Evolutionary conservation across 495 filamentous ascomycete genomes (phyloP).

Genomic region (Aspergillus sclerotioniger): DNA sequence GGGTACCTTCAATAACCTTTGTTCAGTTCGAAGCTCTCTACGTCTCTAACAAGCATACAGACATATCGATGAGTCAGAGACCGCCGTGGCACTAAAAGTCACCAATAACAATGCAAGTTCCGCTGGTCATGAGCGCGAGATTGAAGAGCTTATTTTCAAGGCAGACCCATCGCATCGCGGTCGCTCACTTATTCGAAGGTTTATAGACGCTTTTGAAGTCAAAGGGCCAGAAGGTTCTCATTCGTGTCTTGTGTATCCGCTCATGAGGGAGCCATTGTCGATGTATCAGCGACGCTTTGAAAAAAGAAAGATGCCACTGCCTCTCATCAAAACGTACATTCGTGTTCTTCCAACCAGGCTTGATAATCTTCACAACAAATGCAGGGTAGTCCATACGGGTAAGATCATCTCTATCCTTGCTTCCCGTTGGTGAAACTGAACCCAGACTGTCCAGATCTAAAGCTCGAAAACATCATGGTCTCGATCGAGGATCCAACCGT

Average conservation of each 20-base stretch:
- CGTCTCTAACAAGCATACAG: constrained; percentile 32
- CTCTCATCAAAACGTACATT: constrained; percentile 37
- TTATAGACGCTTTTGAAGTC: constrained; percentile 28
- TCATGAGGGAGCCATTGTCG: constrained; percentile 36
- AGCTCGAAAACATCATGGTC: constrained; percentile 48
- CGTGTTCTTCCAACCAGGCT: constrained; percentile 37
- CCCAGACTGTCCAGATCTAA: constrained; percentile 39
- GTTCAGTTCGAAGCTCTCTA: constrained; percentile 15
- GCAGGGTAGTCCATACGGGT: constrained; percentile 36
- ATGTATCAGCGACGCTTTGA: constrained; percentile 34
- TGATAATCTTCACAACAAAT: constrained; percentile 43
- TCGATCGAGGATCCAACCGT: constrained; percentile 43
- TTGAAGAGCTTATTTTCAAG: constrained; percentile 27
- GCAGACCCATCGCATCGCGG: constrained; percentile 35
- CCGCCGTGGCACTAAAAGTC: constrained; percentile 43
- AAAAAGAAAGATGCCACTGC: constrained; percentile 27
- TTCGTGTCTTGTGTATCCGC: constrained; percentile 37
- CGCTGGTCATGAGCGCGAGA: constrained; percentile 37
- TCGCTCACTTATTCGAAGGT: constrained; percentile 23
- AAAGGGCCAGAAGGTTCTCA: constrained; percentile 25
- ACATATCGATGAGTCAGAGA: constrained; percentile 33
- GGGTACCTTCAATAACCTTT: constrained; percentile 23
- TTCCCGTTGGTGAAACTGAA: constrained; percentile 6
- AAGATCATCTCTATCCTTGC: constrained; percentile 7
- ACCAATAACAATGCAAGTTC: constrained; percentile 23